Evolutionary conservation across 1,284 basidiomycete genomes (phyloP).

Genomic region (Pyrrhoderma noxium): DNA sequence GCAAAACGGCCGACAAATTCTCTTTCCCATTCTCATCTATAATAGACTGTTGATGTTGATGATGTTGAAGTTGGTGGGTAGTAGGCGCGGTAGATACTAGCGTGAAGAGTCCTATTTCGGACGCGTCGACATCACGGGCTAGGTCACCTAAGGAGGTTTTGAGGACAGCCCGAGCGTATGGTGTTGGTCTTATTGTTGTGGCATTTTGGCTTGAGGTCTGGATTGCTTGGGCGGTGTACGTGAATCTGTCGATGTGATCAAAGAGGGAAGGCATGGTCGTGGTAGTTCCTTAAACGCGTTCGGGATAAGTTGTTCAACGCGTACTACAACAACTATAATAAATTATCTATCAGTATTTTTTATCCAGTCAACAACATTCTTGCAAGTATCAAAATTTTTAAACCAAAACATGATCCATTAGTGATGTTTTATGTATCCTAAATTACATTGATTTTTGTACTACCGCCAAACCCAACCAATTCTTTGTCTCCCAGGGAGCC

Average conservation of each 20-base stretch:
- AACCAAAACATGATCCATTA: too few relatives aligned
- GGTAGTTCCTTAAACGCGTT: too few relatives aligned
- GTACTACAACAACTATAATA: too few relatives aligned
- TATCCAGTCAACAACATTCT: too few relatives aligned
- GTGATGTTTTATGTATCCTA: too few relatives aligned
- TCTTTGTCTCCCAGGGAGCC: constrained; percentile 48
- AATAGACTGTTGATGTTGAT: too few relatives aligned
- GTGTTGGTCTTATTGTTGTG: constrained; percentile 2
- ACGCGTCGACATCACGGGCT: constrained; percentile 50
- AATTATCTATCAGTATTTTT: too few relatives aligned
- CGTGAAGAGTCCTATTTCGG: constrained; percentile 68
- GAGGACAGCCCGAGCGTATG: constrained; percentile 44
- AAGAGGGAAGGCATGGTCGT: constrained; percentile 11
- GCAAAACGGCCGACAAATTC: constrained; percentile 26
- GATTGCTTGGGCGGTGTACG: constrained; percentile 14
- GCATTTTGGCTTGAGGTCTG: background rate
- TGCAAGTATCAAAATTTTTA: too few relatives aligned
- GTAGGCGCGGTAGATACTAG: constrained; percentile 30
- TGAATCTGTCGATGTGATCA: constrained; percentile 18
- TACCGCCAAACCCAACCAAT: constrained; percentile 58
- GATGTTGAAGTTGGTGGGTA: constrained; percentile 60
- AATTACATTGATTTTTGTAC: constrained; percentile 25
- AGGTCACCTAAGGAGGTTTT: constrained; percentile 57
- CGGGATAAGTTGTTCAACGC: too few relatives aligned
- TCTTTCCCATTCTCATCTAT: constrained; percentile 52